These are phyloP conservation scores for Leccinum solheimii DNA, from an alignment of 1,284 basidiomycete species.

Conservation along the genomic window DNA sequence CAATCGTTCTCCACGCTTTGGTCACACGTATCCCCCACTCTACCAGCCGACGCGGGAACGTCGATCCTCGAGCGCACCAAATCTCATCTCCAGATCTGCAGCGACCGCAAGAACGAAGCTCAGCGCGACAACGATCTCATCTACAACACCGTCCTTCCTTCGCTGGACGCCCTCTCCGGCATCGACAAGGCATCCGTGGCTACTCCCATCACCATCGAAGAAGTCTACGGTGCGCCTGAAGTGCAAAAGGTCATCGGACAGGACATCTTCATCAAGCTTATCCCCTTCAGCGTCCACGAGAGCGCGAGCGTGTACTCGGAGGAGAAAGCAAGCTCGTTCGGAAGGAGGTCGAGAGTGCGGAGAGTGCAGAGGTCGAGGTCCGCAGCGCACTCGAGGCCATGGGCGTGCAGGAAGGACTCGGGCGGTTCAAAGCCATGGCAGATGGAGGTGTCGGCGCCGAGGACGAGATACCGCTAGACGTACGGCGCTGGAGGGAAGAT, in stretches of 20 bases:
- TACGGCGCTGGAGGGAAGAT: constrained; percentile 79
- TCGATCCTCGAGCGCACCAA: constrained; percentile 84
- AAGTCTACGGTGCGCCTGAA: constrained; percentile 88
- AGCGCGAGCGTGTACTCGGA: constrained; percentile 96
- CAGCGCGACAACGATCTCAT: constrained; percentile 95
- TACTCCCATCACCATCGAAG: constrained; percentile 87
- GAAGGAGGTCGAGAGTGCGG: constrained; percentile 84
- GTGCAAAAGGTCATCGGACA: constrained; percentile 88
- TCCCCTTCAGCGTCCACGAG: constrained; percentile 92
- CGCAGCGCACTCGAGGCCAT: constrained; percentile 81
- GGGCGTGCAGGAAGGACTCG: constrained; percentile 78
- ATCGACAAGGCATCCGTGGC: constrained; percentile 83
- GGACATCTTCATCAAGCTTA: constrained; percentile 86
- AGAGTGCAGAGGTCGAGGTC: constrained; percentile 82
- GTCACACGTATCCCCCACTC: constrained; percentile 72
- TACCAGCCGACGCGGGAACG: constrained; percentile 85
- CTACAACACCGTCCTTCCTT: constrained; percentile 92
- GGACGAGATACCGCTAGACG: constrained; percentile 73
- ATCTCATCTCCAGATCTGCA: constrained; percentile 75
- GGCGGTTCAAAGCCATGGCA: constrained; percentile 74
- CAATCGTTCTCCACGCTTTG: constrained; percentile 75
- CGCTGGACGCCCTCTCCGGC: constrained; percentile 74
- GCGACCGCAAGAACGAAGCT: constrained; percentile 76
- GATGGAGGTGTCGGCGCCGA: constrained; percentile 69
- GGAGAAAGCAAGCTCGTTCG: constrained; percentile 95